These are phyloP conservation scores for Exophiala bonariae DNA, from an alignment of 2,329 filamentous ascomycete species.

Conservation along the genomic window DNA sequence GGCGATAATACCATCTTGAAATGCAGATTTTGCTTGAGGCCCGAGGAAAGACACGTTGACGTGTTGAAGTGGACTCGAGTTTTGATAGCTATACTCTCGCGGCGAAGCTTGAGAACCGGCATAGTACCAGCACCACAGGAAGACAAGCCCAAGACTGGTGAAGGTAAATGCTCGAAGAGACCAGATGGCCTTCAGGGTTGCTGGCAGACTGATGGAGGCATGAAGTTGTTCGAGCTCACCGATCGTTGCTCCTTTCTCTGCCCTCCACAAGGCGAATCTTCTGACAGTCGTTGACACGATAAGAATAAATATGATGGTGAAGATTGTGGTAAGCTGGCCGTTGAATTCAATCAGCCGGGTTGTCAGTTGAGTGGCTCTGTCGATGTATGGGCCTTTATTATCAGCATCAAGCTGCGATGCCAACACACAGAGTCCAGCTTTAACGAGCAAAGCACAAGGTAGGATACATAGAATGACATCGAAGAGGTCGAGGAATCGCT, in stretches of 20 bases:
- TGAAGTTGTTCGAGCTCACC: slow-evolving; percentile 8
- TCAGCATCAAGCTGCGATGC: not conserved
- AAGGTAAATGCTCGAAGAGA: slow-evolving; percentile 4
- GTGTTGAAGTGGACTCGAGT: not conserved
- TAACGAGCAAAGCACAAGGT: not conserved
- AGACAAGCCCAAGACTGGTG: not conserved
- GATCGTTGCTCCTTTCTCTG: slow-evolving; percentile 5
- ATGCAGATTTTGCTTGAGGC: slow-evolving; percentile 5
- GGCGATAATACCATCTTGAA: slow-evolving; percentile 6
- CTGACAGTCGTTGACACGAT: slow-evolving; percentile 5
- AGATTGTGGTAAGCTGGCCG: slow-evolving; percentile 3
- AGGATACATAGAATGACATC: slow-evolving; percentile 1
- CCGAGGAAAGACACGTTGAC: slow-evolving; percentile 5
- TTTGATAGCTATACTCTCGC: not conserved
- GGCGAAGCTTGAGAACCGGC: slow-evolving; percentile 2
- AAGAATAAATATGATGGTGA: slow-evolving; percentile 9
- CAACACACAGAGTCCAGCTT: not conserved
- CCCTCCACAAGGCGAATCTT: slow-evolving; percentile 4
- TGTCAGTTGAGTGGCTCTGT: not conserved
- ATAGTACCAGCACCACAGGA: slow-evolving; percentile 7
- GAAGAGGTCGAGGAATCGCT: slow-evolving; percentile 5
- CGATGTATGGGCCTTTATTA: not conserved
- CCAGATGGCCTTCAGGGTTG: slow-evolving; percentile 4
- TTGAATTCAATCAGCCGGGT: not conserved
- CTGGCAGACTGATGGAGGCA: slow-evolving; percentile 1